Evolutionary conservation across 208 protist species (phyloP), one percentile per base, ranked within the genome.

Genomic region (Leishmania aethiopica): DNA sequence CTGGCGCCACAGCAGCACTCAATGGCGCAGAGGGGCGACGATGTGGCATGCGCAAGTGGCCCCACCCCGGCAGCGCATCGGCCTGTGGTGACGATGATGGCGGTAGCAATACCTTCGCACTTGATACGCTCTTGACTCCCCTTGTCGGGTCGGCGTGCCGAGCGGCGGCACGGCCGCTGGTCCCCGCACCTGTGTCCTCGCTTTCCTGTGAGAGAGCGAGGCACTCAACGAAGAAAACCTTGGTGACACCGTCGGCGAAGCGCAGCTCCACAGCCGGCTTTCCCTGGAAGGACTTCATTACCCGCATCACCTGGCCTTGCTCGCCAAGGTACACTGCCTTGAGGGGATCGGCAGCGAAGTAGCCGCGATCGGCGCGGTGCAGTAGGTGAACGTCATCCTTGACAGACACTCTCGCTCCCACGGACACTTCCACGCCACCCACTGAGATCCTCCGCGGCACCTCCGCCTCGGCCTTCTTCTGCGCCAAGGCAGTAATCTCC

Each of bases 261-360:
- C 86, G 78, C 57, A 98, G 84, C 81, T 96, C 93, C 51, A 96
- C 91, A 40, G 95, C 95, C 19, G 88, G 83, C 79, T 93, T 95
- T 28, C 91, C 93, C 35, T 96, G 89, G 80, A 96, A 96, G 11
- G 89, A 89, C 8, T 83, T 71, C 80, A 95, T 81, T 49, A 97
- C 88, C 10, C 88, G 90, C 49, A 87, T 40, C 42, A 98, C 87
- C 75, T 89, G 86, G 17, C 90, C 95, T 3, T 71, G 75, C 87
- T 98, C 93, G 37, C 94, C 94, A 10, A 96, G 87, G 81, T 98
- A 98, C 3, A 98, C 81, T 10, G 76, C 80, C 77, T 97, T 98
- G 22, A 97, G 80, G n/a, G 89, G 78, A 82, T 96, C 93, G 25
- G 83, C 87, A 45, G 90, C 72, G 49, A 94, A 88, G 75, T 92